A percentile compares a stretch with the other conserved stretches of the same genome.
Evolutionary conservation across 345 rosid genomes (phyloP).

Genomic region (Microthlaspi erraticum): DNA sequence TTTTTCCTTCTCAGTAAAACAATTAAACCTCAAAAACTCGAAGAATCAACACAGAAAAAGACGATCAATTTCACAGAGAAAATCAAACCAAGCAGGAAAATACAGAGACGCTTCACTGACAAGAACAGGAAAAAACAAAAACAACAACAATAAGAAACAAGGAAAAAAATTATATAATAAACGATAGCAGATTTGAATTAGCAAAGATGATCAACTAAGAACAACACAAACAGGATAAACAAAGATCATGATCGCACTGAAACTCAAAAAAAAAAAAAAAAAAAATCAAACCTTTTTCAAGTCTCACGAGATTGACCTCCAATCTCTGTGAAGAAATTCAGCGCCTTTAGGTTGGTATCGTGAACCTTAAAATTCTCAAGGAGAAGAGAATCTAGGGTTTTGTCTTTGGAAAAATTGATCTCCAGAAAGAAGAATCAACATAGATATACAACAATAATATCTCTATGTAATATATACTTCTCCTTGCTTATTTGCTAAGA

Average conservation of each 20-base stretch:
- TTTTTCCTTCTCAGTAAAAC: neutral
- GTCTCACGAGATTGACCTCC: slow-evolving; percentile 17
- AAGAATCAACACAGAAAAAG: slow-evolving; percentile 23
- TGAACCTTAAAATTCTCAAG: slow-evolving; percentile 8
- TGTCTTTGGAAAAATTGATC: slow-evolving; percentile 12
- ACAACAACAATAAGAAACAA: neutral
- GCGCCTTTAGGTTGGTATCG: slow-evolving; percentile 11
- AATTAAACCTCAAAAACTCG: neutral
- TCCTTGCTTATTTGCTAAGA: slow-evolving; percentile 42
- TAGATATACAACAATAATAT: slow-evolving; percentile 10
- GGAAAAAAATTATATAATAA: neutral
- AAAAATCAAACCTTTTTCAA: slow-evolving; percentile 25
- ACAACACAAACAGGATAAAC: neutral
- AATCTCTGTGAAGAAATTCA: slow-evolving; percentile 10
- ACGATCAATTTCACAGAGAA: slow-evolving; percentile 13
- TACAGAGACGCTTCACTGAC: slow-evolving; percentile 30
- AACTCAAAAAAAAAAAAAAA: neutral
- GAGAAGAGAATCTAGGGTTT: slow-evolving; percentile 46
- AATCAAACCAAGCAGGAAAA: slow-evolving; percentile 11
- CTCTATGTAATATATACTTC: slow-evolving; percentile 6
- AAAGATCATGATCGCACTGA: slow-evolving; percentile 35
- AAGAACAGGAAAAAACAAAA: neutral
- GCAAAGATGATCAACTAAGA: neutral
- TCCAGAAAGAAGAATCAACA: slow-evolving; percentile 30
- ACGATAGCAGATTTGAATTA: neutral